Base-by-base conservation (phyloP, 2,329 filamentous ascomycete genomes). In the Clonostachys byssicola region DNA sequence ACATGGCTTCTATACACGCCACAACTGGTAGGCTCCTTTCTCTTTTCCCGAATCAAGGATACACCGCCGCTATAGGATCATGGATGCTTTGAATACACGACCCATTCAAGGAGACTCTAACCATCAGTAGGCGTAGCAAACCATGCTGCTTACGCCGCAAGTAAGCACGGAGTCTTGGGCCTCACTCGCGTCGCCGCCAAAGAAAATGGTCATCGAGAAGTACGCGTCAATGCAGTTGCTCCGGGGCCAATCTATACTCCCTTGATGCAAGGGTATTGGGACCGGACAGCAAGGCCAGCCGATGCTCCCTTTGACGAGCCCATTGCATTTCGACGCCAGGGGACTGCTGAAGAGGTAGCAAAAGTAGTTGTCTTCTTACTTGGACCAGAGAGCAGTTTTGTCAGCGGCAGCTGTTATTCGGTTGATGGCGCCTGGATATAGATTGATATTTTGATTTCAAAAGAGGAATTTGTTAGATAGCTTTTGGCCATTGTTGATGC, bases 201-300 rank as follows among this genome's bases (percentile, higher is more conserved):
- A 42, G 66, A 70, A 49, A 60, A 64, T 30, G 74, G 73, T 33
- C 53, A 59, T 18, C 64, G 71, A 39, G 70, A 75, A 50, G 60
- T 78, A 35, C 57, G 66, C 34, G 59, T 69, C 48, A 78, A 78
- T 49, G 68, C 69, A 13, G 71, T 75, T 12, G 71, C 73, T 7
- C 73, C 73, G 0, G 75, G 74, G 6, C 64, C 72, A 6, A 76
- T 78, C 44, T 65, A 70, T 49, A 79, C 75, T 17, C 75, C 74
- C 8, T 50, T 78, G 55, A 70, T 78, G 67, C 63, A 72, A 49
- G 66, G 70, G 55, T 58, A 65, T n/a, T 72, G 67, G 61, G 65
- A 70, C 42, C 56, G 56, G 20, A 39, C 36, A 18, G 36, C 7
- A 39, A 52, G 60, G 17, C 54, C 69, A 45, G 52, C 62, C 17